Base-by-base conservation (phyloP, 768 basidiomycete species). In the Fibroporia radiculosa region DNA sequence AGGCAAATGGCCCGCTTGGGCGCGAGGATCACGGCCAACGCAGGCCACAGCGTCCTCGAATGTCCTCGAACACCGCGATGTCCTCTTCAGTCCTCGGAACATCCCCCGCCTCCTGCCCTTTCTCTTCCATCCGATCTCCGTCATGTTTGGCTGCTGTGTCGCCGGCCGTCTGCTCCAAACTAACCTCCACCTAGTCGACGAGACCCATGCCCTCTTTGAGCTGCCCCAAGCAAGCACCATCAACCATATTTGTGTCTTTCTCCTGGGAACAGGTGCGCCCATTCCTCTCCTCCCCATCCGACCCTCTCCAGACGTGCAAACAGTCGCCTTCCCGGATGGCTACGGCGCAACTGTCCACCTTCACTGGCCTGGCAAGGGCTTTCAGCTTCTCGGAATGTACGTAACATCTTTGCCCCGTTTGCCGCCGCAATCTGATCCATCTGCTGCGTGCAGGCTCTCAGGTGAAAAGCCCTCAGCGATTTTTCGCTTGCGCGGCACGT, bases 401-500 rank as follows among this genome's bases (percentile, higher is more conserved):
- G 85, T 66, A 14, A 6, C 32, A 29, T 24, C 28, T 20, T 32
- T 13, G 38, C 16, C 38, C 10, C 34, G 25, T 28, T 26, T 23
- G 25, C 27, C 28, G 7, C 29, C 7, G 10, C 19, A 6, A 24
- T 40, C 18, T n/a, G 16, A 31, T 40, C 38, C 38, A 18, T 40
- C 41, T 42, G 13, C 28, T 41, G 31, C 38, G 4, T 8, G 25
- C 51, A 92, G 89, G 80, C 71, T 93, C 20, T 88, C 88, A 12
- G 91, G 91, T 58, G 87, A 90, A 25, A 91, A 91, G 58, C 89
- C 89, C 0, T 89, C 87, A 10, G 86, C 88, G 0, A 88, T 92
- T 56, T 91, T 91, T 66, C 86, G 89, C 19, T 70, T 91, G 19
- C 76, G 81, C 3, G 80, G 83, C 6, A 75, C 75, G 10, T 83